phyloP scores from a whole-genome alignment of 2,329 filamentous ascomycete genomes.

The Herpotrichia juniperi region DNA sequence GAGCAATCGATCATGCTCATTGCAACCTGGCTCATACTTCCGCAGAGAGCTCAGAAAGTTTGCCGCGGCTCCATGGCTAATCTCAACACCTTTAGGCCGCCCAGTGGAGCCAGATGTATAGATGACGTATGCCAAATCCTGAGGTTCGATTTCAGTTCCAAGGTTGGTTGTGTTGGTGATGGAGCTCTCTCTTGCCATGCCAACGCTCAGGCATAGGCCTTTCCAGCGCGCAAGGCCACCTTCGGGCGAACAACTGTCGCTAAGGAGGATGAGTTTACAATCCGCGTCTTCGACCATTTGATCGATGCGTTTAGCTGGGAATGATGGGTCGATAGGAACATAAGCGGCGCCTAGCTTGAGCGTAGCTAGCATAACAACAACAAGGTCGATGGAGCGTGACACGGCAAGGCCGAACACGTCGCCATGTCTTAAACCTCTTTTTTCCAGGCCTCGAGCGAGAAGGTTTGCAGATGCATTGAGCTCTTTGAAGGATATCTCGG shows the following conservation, averaged over 20 bases:
- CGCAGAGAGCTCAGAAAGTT: slow-evolving; percentile 23
- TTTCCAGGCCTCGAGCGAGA: slow-evolving; percentile 20
- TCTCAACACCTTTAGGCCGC: slow-evolving; percentile 14
- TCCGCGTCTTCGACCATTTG: not conserved
- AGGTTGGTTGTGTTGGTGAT: not conserved
- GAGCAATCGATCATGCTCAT: slow-evolving; percentile 22
- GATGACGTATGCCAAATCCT: slow-evolving; percentile 6
- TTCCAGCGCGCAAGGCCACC: not conserved
- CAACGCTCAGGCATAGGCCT: not conserved
- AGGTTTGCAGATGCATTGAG: slow-evolving; percentile 14
- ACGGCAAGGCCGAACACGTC: slow-evolving; percentile 34
- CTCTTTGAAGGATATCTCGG: not conserved
- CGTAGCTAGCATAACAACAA: slow-evolving; percentile 26
- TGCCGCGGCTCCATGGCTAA: slow-evolving; percentile 22
- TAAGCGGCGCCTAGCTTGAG: slow-evolving; percentile 55
- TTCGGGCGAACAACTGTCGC: not conserved
- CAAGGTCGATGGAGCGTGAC: slow-evolving; percentile 18
- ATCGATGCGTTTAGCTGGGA: slow-evolving; percentile 52
- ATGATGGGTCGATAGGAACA: slow-evolving; percentile 55
- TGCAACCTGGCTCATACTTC: slow-evolving; percentile 29
- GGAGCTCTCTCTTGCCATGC: not conserved
- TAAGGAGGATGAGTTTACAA: not conserved
- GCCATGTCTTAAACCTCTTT: slow-evolving; percentile 21
- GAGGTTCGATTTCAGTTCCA: not conserved
- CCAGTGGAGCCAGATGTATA: slow-evolving; percentile 18